phyloP scores from a whole-genome alignment of 208 protist species.

The Balamuthia mandrillaris region DNA sequence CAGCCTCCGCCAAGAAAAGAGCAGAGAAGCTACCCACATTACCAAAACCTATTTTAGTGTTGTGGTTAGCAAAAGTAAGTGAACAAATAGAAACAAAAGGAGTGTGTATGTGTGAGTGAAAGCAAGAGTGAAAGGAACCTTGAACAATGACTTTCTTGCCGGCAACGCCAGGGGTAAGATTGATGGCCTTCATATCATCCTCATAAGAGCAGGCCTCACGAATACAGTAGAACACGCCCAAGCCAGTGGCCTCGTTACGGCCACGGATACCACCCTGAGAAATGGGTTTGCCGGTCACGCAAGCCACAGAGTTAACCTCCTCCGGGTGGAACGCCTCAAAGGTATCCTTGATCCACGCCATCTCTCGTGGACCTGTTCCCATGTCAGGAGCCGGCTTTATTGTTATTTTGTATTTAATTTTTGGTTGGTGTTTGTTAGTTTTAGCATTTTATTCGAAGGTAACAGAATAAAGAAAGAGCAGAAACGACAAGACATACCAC shows the following conservation, averaged over 20 bases:
- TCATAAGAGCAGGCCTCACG: constrained; percentile 49
- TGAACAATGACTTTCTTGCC: constrained; percentile 74
- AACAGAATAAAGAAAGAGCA: background rate
- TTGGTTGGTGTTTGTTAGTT: too few relatives aligned
- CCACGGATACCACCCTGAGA: constrained; percentile 71
- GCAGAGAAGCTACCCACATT: constrained; percentile 72
- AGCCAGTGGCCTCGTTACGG: constrained; percentile 66
- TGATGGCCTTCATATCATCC: constrained; percentile 62
- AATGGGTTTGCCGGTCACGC: constrained; percentile 80
- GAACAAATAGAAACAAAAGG: background rate
- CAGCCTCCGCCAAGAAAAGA: constrained; percentile 72
- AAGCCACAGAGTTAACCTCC: constrained; percentile 71
- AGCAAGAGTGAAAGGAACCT: background rate
- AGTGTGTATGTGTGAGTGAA: background rate
- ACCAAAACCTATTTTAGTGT: constrained; percentile 70
- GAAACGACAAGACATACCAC: constrained; percentile 42
- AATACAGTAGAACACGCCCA: constrained; percentile 75
- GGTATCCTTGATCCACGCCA: constrained; percentile 80
- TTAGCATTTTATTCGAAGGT: background rate
- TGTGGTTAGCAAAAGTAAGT: background rate
- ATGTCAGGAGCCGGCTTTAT: constrained; percentile 72
- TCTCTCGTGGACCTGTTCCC: constrained; percentile 77
- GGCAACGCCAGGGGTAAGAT: constrained; percentile 66
- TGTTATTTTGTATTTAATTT: too few relatives aligned
- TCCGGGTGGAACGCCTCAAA: constrained; percentile 60